Conservation (phyloP, 352 stramenopile species). For the Elongisporangium anandrum region DNA sequence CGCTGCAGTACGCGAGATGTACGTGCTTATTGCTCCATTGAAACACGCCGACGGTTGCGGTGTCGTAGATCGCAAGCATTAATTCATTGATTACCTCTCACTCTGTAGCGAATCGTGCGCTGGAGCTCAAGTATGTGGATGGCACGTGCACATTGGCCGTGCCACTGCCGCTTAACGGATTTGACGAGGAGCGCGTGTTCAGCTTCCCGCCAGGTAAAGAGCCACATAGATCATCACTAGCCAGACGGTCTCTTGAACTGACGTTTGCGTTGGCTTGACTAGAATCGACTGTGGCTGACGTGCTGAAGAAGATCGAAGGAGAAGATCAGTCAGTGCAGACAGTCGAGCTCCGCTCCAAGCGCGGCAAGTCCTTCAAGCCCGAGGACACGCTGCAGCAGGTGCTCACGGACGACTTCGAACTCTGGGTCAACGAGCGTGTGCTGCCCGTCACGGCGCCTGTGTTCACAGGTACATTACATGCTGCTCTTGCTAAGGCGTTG, state of each 20-base stretch:
- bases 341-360: constrained; percentile 58
- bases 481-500: neutral
- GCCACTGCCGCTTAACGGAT: constrained; percentile 69
- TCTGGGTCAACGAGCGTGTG: constrained; percentile 76
- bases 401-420: constrained; percentile 78
- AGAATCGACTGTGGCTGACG: constrained; percentile 74
- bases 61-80: neutral
- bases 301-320: constrained; percentile 69
- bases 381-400: constrained; percentile 64
- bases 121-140: constrained; percentile 82
- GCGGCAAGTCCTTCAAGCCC: constrained; percentile 52
- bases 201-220: constrained; percentile 58
- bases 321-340: constrained; percentile 71
- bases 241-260: neutral
- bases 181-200: constrained; percentile 78
- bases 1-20: constrained; percentile 18
- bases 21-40: neutral
- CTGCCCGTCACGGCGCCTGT: constrained; percentile 66
- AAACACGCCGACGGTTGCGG: neutral
- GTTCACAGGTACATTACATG: constrained; percentile 34
- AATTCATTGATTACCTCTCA: neutral
- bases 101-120: constrained; percentile 34
- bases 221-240: neutral
- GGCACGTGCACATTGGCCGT: constrained; percentile 70
- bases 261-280: neutral